These are phyloP conservation scores for Daucus carota DNA, from an alignment of 129 eudicot species.

Conservation along the genomic window DH1_v3.0 NC_030381.2:2583001-2583500, in stretches of 20 bases:
- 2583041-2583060: conserved; percentile 63
- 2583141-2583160: conserved; percentile 63
- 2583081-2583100: conserved; percentile 55
- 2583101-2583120: conserved; percentile 59
- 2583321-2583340: conserved; percentile 63
- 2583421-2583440: conserved; percentile 38
- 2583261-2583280: conserved; percentile 46
- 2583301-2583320: conserved; percentile 49
- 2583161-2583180: conserved; percentile 92
- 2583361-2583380: conserved; percentile 67
- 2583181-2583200: conserved; percentile 63
- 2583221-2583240: conserved; percentile 40
- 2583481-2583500: background rate
- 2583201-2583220: conserved; percentile 53
- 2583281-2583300: conserved; percentile 47
- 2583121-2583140: conserved; percentile 41
- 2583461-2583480: background rate
- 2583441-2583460: conserved; percentile 68
- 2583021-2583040: conserved; percentile 66
- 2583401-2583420: conserved; percentile 52
- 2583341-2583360: conserved; percentile 41
- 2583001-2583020: conserved; percentile 38
- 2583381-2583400: conserved; percentile 31
- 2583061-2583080: conserved; percentile 70
- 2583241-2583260: conserved; percentile 32